Conservation (phyloP, 2,329 filamentous ascomycete species). For the Escovopsis weberi region DNA sequence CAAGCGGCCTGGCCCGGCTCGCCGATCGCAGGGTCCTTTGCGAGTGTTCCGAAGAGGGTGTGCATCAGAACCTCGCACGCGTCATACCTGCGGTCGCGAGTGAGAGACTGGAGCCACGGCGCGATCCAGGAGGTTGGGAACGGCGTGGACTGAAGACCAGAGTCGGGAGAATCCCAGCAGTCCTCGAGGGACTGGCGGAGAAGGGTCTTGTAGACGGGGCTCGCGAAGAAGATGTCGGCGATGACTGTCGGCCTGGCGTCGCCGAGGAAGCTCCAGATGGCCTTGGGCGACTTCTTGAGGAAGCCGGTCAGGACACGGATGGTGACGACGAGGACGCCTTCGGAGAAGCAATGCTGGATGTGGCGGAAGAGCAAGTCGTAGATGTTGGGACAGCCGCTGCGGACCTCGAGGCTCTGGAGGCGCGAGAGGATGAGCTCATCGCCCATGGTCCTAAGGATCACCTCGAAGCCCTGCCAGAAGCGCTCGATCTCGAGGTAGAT, state of each 20-base stretch:
- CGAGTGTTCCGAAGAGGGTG: constrained; percentile 55
- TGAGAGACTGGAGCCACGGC: constrained; percentile 64
- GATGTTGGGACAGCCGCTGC: constrained; percentile 43
- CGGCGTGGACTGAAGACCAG: constrained; percentile 33
- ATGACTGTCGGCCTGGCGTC: constrained; percentile 67
- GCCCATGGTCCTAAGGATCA: constrained; percentile 61
- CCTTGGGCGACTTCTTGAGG: constrained; percentile 58
- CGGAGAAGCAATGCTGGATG: constrained; percentile 32
- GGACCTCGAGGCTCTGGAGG: constrained; percentile 63
- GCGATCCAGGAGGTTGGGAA: constrained; percentile 66
- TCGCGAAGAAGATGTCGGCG: constrained; percentile 70
- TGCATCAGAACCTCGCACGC: constrained; percentile 67
- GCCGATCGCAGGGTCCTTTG: constrained; percentile 37
- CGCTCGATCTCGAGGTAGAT: constrained; percentile 39
- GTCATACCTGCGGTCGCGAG: constrained; percentile 59
- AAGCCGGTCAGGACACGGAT: constrained; percentile 57
- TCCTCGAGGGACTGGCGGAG: constrained; percentile 44
- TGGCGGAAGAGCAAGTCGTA: constrained; percentile 48
- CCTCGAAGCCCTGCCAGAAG: constrained; percentile 67
- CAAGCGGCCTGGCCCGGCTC: constrained; percentile 45
- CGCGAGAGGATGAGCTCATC: constrained; percentile 63
- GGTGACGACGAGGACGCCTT: constrained; percentile 49
- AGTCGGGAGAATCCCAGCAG: constrained; percentile 19
- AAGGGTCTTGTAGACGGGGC: constrained; percentile 47
- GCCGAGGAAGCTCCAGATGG: constrained; percentile 81